Base-by-base conservation (phyloP, 2,329 filamentous ascomycete genomes). In the Metarhizium album region DNA sequence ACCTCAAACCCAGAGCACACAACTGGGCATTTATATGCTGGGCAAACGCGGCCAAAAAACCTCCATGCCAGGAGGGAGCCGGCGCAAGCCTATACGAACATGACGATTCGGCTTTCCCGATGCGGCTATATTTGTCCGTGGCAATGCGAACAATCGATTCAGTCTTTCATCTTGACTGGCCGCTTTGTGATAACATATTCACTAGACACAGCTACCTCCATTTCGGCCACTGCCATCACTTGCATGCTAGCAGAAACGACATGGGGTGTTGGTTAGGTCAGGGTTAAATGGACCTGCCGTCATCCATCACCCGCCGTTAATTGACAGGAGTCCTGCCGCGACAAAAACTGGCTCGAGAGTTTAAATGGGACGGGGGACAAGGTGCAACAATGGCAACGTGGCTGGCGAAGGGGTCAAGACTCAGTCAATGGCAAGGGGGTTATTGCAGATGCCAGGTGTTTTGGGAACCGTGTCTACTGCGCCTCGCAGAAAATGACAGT, bases 141-240 rank as follows among this genome's bases (percentile, higher is more conserved):
- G 24, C 13, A 45, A 42, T 24, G 24, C n/a, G n/a, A 45, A 40
- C 42, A 42, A 49, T 43, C 16, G 8, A 37, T 18, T 29, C 40
- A 49, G 46, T 33, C 42, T 31, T 27, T 29, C 13, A 13, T 48
- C 48, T 43, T n/a, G 38, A 45, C 24, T 48, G 49, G 52, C 52
- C 52, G 52, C 27, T 53, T 53, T 53, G 7, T 40, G 33, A 35
- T 8, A 11, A 37, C 9, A 18, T 7, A 11, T n/a, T 53, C 37
- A 46, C 46, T 23, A 22, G 38, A 40, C 23, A 18, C 46, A 48
- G 49, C 46, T 42, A 51, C 52, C 52, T 51, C 49, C 42, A 51
- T 53, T 42, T 48, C 52, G 52, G 52, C 52, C 52, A 53, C 48
- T 24, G 20, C 18, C 45, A 38, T 37, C 31, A 45, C 37, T 45